Conservation (phyloP, 345 rosid species). For the Limnanthes douglasii region DNA sequence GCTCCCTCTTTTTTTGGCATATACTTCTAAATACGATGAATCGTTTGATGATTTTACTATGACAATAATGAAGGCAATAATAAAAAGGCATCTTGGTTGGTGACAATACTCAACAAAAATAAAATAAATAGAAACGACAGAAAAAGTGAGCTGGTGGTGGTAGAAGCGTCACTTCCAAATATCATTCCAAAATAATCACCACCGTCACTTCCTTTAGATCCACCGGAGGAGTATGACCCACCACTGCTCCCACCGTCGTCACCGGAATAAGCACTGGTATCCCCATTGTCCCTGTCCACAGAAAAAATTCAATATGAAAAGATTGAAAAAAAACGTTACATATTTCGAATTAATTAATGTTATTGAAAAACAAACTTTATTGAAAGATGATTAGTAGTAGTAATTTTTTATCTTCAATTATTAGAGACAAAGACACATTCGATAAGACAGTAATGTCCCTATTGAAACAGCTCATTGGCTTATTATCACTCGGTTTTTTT, state of each 20-base stretch:
- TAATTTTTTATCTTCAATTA: neutral
- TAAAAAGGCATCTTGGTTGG: too few relatives aligned
- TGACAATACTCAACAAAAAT: too few relatives aligned
- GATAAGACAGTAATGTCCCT: too few relatives aligned
- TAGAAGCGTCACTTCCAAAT: constrained; percentile 16
- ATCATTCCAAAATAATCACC: constrained; percentile 12
- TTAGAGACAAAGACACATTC: too few relatives aligned
- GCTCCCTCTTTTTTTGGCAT: too few relatives aligned
- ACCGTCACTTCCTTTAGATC: constrained; percentile 9
- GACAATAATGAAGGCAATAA: too few relatives aligned
- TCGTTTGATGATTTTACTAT: too few relatives aligned
- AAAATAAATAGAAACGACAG: too few relatives aligned
- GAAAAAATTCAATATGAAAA: constrained; percentile 1
- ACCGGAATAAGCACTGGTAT: constrained; percentile 10
- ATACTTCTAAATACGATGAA: too few relatives aligned
- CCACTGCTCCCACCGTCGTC: constrained; percentile 3
- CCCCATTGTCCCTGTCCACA: constrained; percentile 13
- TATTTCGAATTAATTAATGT: neutral
- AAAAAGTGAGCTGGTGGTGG: too few relatives aligned
- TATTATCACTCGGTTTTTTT: too few relatives aligned
- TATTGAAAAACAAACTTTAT: neutral
- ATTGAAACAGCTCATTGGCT: too few relatives aligned
- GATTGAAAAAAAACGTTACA: neutral
- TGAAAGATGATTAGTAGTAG: neutral
- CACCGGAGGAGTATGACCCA: neutral